Conservation (phyloP, 768 basidiomycete genomes). For the Amanita polypyramis region DNA sequence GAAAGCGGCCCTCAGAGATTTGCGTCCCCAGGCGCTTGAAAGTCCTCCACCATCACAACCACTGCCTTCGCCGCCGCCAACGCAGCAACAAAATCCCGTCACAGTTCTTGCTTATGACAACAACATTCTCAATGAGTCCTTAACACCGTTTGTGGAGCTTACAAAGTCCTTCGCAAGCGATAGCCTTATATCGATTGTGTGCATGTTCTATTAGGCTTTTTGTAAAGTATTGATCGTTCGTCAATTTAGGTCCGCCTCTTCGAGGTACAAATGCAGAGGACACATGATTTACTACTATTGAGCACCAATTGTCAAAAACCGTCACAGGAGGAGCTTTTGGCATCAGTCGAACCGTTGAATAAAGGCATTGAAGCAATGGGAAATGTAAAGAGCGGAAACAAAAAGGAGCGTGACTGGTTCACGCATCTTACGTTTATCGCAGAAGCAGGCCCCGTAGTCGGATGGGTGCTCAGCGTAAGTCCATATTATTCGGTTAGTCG, state of each 20-base stretch:
- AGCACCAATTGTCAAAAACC: slow-evolving; percentile 77
- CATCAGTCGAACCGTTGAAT: slow-evolving; percentile 58
- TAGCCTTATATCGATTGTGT: slow-evolving; percentile 71
- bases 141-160: slow-evolving; percentile 66
- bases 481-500: background rate
- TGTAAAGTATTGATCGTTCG: background rate
- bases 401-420: slow-evolving; percentile 74
- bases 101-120: slow-evolving; percentile 69
- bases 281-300: slow-evolving; percentile 58
- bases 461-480: slow-evolving; percentile 82
- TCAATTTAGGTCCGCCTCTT: slow-evolving; percentile 52
- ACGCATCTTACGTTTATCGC: slow-evolving; percentile 73
- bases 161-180: slow-evolving; percentile 61
- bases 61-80: slow-evolving; percentile 26
- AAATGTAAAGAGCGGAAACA: slow-evolving; percentile 73
- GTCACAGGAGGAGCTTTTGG: slow-evolving; percentile 42
- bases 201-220: slow-evolving; percentile 14
- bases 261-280: slow-evolving; percentile 51
- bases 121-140: slow-evolving; percentile 56
- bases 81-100: slow-evolving; percentile 32
- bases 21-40: slow-evolving; percentile 15
- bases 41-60: slow-evolving; percentile 20
- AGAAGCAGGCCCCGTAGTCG: slow-evolving; percentile 72
- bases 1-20: slow-evolving; percentile 4
- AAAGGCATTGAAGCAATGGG: slow-evolving; percentile 64